These are phyloP conservation scores for Trichosporon sp. DNA, from an alignment of 1,284 basidiomycete species.

Conservation along the genomic window DNA sequence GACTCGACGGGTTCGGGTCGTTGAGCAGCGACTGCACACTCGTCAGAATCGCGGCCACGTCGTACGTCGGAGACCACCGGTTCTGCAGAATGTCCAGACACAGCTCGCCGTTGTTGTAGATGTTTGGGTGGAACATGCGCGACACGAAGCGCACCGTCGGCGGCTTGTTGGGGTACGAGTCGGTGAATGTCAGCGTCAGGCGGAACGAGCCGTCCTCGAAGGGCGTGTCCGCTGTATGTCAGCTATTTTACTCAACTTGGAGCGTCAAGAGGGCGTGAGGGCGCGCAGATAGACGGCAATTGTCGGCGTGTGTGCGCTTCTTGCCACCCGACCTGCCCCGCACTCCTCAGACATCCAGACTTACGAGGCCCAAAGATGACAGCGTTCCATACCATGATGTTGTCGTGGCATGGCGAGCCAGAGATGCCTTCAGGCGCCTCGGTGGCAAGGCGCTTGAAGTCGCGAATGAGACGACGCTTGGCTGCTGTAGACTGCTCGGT, in stretches of 20 bases:
- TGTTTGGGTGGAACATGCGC: slow-evolving; percentile 98
- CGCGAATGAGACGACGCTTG: slow-evolving; percentile 82
- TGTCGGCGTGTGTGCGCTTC: too few relatives aligned
- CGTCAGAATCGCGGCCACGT: slow-evolving; percentile 95
- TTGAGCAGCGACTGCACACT: slow-evolving; percentile 91
- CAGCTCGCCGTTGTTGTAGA: slow-evolving; percentile 95
- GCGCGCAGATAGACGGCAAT: too few relatives aligned
- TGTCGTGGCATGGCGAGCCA: slow-evolving; percentile 92
- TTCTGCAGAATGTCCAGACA: slow-evolving; percentile 98
- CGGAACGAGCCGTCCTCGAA: slow-evolving; percentile 99
- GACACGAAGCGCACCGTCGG: slow-evolving; percentile 95
- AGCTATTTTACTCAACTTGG: slow-evolving; percentile 4
- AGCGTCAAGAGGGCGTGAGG: too few relatives aligned
- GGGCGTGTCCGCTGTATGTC: slow-evolving; percentile 76
- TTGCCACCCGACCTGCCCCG: too few relatives aligned
- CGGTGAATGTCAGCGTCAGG: slow-evolving; percentile 88
- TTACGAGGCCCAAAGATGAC: slow-evolving; percentile 96
- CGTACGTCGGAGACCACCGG: slow-evolving; percentile 96
- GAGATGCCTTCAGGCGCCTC: slow-evolving; percentile 95
- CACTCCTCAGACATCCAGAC: too few relatives aligned
- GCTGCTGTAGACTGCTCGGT: slow-evolving; percentile 68
- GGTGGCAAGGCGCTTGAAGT: slow-evolving; percentile 89
- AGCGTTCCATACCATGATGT: slow-evolving; percentile 99
- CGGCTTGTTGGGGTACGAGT: slow-evolving; percentile 96
- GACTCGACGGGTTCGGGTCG: slow-evolving; percentile 89